Evolutionary conservation across 257 asterid species (phyloP).

Genomic region (Solanum sitiens): DNA sequence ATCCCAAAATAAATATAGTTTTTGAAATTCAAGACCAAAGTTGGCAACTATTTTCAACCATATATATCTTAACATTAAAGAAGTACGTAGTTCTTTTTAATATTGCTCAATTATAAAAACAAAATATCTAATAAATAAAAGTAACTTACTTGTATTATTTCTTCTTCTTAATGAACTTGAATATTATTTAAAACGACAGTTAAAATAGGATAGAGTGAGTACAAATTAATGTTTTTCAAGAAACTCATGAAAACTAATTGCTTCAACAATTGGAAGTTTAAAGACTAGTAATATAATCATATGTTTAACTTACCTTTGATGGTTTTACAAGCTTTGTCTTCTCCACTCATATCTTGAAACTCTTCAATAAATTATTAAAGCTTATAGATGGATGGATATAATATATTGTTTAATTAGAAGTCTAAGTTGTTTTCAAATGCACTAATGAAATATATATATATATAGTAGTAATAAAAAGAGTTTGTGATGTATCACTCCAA

Average conservation of each 20-base stretch:
- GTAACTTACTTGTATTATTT: not conserved
- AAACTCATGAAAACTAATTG: not conserved
- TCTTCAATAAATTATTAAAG: not conserved
- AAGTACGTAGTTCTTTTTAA: not conserved
- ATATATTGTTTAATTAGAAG: not conserved
- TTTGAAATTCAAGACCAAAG: not conserved
- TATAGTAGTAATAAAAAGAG: not conserved
- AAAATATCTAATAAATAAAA: not conserved
- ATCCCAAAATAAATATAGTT: not conserved
- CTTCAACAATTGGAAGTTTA: not conserved
- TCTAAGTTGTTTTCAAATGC: not conserved
- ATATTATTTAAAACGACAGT: too few relatives aligned
- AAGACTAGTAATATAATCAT: not conserved
- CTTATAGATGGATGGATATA: not conserved
- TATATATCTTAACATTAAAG: not conserved
- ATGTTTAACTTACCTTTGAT: not conserved
- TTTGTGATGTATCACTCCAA: not conserved
- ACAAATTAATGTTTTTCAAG: not conserved
- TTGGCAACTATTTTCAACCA: not conserved
- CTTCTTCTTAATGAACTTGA: not conserved
- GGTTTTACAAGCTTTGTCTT: not conserved
- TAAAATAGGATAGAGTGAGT: not conserved
- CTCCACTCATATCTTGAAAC: not conserved
- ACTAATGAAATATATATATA: not conserved
- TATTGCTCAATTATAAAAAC: not conserved